Evolutionary conservation across 1,284 basidiomycete genomes (phyloP).

Genomic region (Rhodotorula sp.): DNA sequence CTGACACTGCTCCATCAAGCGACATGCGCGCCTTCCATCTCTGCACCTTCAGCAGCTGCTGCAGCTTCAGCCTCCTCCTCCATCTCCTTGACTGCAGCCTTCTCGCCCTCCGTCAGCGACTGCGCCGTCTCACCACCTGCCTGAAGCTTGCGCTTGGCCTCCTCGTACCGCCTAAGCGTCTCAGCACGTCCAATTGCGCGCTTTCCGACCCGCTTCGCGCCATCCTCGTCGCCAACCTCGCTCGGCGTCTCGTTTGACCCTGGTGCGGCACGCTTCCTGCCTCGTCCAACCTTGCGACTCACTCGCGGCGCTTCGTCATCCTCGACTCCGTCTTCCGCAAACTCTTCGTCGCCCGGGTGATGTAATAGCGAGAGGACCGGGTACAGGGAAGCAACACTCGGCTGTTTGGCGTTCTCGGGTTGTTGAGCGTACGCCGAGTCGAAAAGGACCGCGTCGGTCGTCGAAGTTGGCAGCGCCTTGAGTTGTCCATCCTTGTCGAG

Average conservation of each 20-base stretch:
- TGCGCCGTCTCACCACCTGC: not conserved
- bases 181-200: slow-evolving; percentile 30
- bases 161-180: slow-evolving; percentile 32
- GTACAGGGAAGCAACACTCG: slow-evolving; percentile 32
- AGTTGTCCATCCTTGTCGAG: not conserved
- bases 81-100: slow-evolving; percentile 7
- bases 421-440: not conserved
- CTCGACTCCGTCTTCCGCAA: not conserved
- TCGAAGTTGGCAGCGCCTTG: slow-evolving; percentile 10
- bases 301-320: not conserved
- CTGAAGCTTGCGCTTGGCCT: slow-evolving; percentile 22
- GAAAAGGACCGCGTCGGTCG: slow-evolving; percentile 13
- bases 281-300: slow-evolving; percentile 6
- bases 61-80: slow-evolving; percentile 11
- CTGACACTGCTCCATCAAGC: not conserved
- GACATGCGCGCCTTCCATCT: slow-evolving; percentile 1
- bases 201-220: slow-evolving; percentile 13
- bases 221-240: not conserved
- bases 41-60: not conserved
- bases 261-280: not conserved
- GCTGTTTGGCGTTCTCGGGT: slow-evolving; percentile 3
- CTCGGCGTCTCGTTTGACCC: not conserved
- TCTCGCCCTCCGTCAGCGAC: slow-evolving; percentile 20
- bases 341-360: slow-evolving; percentile 30
- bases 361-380: slow-evolving; percentile 38